phyloP scores from a whole-genome alignment of 352 stramenopile genomes.

The Phytophthora constricta region DNA sequence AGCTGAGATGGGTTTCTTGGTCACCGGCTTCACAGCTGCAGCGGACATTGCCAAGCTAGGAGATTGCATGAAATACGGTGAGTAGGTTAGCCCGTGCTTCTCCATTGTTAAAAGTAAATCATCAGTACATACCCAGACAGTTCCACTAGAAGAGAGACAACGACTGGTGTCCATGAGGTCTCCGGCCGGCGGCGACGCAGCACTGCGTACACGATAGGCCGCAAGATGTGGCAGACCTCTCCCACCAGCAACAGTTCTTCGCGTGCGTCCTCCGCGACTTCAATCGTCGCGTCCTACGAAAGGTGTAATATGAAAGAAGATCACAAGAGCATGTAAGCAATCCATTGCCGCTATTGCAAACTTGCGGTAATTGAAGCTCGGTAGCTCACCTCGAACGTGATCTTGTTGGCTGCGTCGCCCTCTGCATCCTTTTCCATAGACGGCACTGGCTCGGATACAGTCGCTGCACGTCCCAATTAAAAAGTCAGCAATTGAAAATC shows the following conservation, averaged over 20 bases:
- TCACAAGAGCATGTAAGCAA: not conserved
- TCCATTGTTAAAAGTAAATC: not conserved
- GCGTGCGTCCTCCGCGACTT: slow-evolving; percentile 37
- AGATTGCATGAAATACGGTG: too few species aligned
- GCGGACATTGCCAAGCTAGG: slow-evolving; percentile 61
- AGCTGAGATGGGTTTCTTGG: slow-evolving; percentile 23
- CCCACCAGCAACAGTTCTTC: slow-evolving; percentile 64
- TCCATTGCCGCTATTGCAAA: too few species aligned
- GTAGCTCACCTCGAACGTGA: slow-evolving; percentile 59
- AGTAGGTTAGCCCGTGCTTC: too few species aligned
- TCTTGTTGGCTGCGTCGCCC: slow-evolving; percentile 39
- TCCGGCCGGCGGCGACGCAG: slow-evolving; percentile 64
- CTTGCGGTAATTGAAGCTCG: too few species aligned
- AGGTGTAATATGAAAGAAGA: not conserved
- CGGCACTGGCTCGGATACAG: slow-evolving; percentile 34
- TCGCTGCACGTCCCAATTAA: slow-evolving; percentile 15
- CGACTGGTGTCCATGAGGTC: slow-evolving; percentile 64
- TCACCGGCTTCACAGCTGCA: slow-evolving; percentile 56
- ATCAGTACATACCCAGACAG: slow-evolving; percentile 50
- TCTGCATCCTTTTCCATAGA: slow-evolving; percentile 30
- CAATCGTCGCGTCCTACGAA: slow-evolving; percentile 55
- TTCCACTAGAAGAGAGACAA: slow-evolving; percentile 68
- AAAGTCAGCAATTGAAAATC: too few species aligned
- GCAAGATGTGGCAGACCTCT: slow-evolving; percentile 81
- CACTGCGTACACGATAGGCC: slow-evolving; percentile 74